Base-by-base conservation (phyloP, 2,329 filamentous ascomycete genomes). In the Claviceps humidiphila region DNA sequence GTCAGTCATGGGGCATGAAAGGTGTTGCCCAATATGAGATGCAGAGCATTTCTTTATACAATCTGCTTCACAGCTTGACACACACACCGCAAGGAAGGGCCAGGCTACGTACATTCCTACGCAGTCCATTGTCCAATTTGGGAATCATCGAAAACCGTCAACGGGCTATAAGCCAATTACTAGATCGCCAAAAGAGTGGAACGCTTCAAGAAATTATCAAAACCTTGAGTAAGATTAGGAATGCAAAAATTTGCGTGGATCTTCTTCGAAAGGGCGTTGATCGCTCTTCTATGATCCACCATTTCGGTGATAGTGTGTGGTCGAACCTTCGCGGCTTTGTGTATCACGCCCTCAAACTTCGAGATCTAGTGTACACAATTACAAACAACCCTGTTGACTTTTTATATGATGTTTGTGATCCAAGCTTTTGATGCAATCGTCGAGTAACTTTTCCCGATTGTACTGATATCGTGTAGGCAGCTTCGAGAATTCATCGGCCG, bases 31-130 rank as follows among this genome's bases (percentile, higher is more conserved):
- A 77, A 1, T 82, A 78, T 20, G 77, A 78, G 1, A 95, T 91
- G 64, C 89, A 95, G 68, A 85, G 81, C 16, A 74, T 93, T 1
- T 97, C 88, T 0, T 70, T 95, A 0, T 95, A 86, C 64, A 90
- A 87, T 0, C 71, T 97, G 0, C 94, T 96, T 55, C 81, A 85
- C 53, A 74, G 81, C 52, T 71, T 93, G 34, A 82, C 85, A 26
- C 77, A 77, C 52, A 96, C 89, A 3, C 77, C 85, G 1, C 89
- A 96, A 64, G 93, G 93, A 0, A 88, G 81, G 58, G 63, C 71
- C 26, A 75, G 78, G 44, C 74, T 98, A 5, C 83, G 87, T n/a
- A 84, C 87, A 59, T 77, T 86, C 50, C 93, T 98, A 58, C 70
- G 96, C 7, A 81, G 86, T 0, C 93, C 93, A 22, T 87, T 82